Percentiles rank a stretch among this genome's conserved stretches.
Conservation (phyloP, 257 asterid genomes). For the Solanum lignicaule region DNA sequence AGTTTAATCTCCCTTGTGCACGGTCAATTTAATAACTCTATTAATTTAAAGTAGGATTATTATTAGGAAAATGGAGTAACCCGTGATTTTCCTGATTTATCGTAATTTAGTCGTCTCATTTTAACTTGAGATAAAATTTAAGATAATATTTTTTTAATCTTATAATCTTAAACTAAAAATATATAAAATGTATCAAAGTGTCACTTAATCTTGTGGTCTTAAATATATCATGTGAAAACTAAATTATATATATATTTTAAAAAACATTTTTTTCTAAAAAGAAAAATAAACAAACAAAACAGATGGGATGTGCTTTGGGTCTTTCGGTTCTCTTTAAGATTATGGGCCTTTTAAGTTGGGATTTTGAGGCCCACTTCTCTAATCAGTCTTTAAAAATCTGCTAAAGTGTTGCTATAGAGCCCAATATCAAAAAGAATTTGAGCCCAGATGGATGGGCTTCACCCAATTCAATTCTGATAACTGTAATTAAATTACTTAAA, state of each 20-base stretch:
- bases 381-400: background rate
- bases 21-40: background rate
- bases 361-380: background rate
- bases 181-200: no score
- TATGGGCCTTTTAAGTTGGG: background rate
- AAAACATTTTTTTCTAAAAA: no score
- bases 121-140: no score
- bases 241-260: no score
- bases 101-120: no score
- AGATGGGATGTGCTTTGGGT: background rate
- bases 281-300: no score
- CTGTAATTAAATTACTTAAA: no score
- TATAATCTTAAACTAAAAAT: no score
- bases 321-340: background rate
- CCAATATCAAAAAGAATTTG: background rate
- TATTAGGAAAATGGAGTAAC: background rate
- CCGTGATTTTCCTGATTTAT: no score
- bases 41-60: background rate
- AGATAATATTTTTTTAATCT: no score
- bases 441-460: background rate
- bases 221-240: no score
- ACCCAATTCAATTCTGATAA: background rate
- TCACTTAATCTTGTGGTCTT: no score
- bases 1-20: background rate
- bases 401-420: background rate